Conservation (phyloP, 2,329 filamentous ascomycete genomes). For the Penicillium olsonii region DNA sequence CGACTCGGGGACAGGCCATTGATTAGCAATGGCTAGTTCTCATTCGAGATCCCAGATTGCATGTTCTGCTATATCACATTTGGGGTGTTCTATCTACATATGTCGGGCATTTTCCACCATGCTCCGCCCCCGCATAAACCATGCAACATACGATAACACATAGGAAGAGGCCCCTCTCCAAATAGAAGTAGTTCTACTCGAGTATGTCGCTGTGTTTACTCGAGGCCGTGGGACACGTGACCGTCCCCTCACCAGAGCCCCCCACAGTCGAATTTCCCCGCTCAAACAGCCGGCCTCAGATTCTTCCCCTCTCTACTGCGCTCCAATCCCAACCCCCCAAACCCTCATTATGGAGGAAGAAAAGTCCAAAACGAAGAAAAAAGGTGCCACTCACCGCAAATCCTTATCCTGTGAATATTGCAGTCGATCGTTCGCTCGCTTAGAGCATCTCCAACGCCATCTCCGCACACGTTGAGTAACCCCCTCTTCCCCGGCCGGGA, state of each 20-base stretch:
- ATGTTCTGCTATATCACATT: too few species aligned
- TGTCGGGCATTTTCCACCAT: not conserved
- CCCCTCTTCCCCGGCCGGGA: slow-evolving; percentile 21
- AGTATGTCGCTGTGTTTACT: not conserved
- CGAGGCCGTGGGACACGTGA: slow-evolving; percentile 19
- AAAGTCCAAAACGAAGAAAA: slow-evolving; percentile 44
- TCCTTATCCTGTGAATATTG: slow-evolving; percentile 52
- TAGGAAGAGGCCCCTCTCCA: too few species aligned
- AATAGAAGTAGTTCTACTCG: too few species aligned
- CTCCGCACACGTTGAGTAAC: slow-evolving; percentile 52
- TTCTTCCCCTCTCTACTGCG: slow-evolving; percentile 27
- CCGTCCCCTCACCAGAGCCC: slow-evolving; percentile 25
- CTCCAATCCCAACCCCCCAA: slow-evolving; percentile 23
- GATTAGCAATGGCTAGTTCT: too few species aligned
- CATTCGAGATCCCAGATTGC: too few species aligned
- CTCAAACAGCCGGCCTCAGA: slow-evolving; percentile 28
- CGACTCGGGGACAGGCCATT: too few species aligned
- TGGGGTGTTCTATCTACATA: not conserved
- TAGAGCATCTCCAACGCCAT: slow-evolving; percentile 54
- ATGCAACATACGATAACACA: not conserved
- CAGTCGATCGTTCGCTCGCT: slow-evolving; percentile 49
- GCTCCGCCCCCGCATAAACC: not conserved
- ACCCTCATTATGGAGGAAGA: slow-evolving; percentile 42
- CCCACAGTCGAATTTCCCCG: slow-evolving; percentile 41
- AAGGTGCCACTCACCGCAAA: slow-evolving; percentile 45